Evolutionary conservation across 169 alveolate species (phyloP), one percentile per base, ranked within the genome.

Genomic region (Theileria sp.): DNA sequence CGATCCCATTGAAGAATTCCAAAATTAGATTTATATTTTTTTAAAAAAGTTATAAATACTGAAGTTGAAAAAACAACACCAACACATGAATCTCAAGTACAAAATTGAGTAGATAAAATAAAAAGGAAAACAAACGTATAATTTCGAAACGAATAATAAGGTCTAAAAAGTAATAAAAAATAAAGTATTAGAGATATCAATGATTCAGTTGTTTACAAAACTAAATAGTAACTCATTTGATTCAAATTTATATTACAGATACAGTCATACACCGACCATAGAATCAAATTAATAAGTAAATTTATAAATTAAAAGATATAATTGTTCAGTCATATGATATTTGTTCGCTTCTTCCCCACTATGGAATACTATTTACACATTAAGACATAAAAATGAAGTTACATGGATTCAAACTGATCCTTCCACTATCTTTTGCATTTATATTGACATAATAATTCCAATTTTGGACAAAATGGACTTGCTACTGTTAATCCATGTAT

Each of bases 281-380:
- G 30, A 60, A 60, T 7, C 30, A 60, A 60, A 60, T 28, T 25
- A 23, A 60, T 60, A 17, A 60, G 44, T 64, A 44, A 44, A 44
- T 13, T 44, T 44, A 44, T 44, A 44, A 44, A 44, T 44, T 44
- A 13, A 44, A 44, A 1, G 8, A 44, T 44, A 44, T 44, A 44
- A 44, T 44, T 44, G 17, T 44, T 44, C 4, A 44, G 54, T 44
- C 54, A 44, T 7, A 4, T 64, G 72, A 64, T 28, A 3, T 26
- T n/a, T 64, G 28, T 26, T 49, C 50, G 19, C 72, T 19, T 64
- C 72, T 15, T 64, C 72, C 72, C 72, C 72, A 64, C 72, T 64
- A 64, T 32, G 34, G 72, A 64, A 64, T 28, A 64, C 25, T 64
- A 0, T 21, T 30, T 26, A 64, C 72, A 64, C 72, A 64, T 64